A percentile compares a stretch with the other conserved stretches of the same genome.
Evolutionary conservation across 495 filamentous ascomycete species (phyloP).

Genomic region (Neurospora sp.): DNA sequence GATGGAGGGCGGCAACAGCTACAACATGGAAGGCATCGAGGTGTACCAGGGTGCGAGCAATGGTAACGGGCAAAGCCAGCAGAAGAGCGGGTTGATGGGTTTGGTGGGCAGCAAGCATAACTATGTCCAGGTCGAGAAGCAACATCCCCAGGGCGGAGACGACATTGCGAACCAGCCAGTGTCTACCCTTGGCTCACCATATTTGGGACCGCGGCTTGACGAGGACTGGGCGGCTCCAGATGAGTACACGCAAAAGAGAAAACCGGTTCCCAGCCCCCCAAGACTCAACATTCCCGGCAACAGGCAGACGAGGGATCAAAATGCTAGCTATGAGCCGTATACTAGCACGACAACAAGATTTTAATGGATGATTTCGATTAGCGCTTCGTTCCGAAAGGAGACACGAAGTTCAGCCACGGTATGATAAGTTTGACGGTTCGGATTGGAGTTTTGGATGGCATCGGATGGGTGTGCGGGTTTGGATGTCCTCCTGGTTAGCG

Average conservation of each 20-base stretch:
- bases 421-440: not conserved
- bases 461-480: not conserved
- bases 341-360: not conserved
- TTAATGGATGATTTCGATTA: not conserved
- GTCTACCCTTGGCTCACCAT: not conserved
- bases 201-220: slow-evolving; percentile 7
- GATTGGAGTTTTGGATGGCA: not conserved
- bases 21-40: not conserved
- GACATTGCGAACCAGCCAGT: not conserved
- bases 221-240: slow-evolving; percentile 17
- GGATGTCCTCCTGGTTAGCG: not conserved
- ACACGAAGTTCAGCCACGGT: not conserved
- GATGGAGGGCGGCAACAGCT: not conserved
- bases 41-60: not conserved
- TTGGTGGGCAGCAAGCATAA: slow-evolving; percentile 12
- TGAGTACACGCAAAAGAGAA: slow-evolving; percentile 9
- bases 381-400: not conserved
- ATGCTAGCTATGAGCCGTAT: slow-evolving; percentile 12
- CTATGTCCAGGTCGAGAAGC: slow-evolving; percentile 27
- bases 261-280: not conserved
- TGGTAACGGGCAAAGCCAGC: not conserved
- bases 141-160: slow-evolving; percentile 7
- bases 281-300: slow-evolving; percentile 6
- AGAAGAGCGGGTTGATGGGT: not conserved
- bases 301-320: slow-evolving; percentile 8